Percentiles rank a stretch among this genome's conserved stretches.
Evolutionary conservation across 768 basidiomycete genomes (phyloP).

Genomic region (Saitozyma sp.): DNA sequence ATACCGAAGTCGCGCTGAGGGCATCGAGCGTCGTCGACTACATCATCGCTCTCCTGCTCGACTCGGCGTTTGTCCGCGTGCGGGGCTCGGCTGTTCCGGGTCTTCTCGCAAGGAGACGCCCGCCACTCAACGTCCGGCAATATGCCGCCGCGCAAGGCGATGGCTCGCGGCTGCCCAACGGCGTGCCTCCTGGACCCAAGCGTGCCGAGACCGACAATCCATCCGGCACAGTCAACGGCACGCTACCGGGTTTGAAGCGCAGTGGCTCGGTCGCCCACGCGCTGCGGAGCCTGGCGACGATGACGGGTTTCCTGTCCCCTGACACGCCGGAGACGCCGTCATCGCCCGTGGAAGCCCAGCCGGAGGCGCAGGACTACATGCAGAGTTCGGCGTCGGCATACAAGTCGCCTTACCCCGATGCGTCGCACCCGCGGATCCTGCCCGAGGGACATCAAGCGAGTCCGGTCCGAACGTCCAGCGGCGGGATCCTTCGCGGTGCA

Average conservation of each 20-base stretch:
- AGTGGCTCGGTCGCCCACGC: conserved; percentile 46
- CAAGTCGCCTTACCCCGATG: conserved; percentile 39
- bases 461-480: too few relatives aligned
- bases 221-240: background rate
- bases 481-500: background rate
- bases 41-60: conserved; percentile 81
- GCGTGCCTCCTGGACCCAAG: conserved; percentile 26
- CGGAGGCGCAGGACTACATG: too few relatives aligned
- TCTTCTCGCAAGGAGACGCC: conserved; percentile 16
- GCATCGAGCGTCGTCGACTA: conserved; percentile 92
- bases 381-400: conserved; percentile 13
- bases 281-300: conserved; percentile 43
- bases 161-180: conserved; percentile 10
- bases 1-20: conserved; percentile 85
- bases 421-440: conserved; percentile 33
- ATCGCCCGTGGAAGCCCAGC: conserved; percentile 5
- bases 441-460: conserved; percentile 10
- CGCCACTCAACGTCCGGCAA: conserved; percentile 14
- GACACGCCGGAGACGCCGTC: conserved; percentile 3
- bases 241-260: conserved; percentile 33
- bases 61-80: conserved; percentile 79
- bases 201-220: conserved; percentile 38
- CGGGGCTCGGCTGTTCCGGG: conserved; percentile 63
- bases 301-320: conserved; percentile 38
- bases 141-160: conserved; percentile 16